Percentiles rank a stretch among this genome's conserved stretches.
Conservation (phyloP, 2,329 filamentous ascomycete genomes). For the Botryotinia globosa region DNA sequence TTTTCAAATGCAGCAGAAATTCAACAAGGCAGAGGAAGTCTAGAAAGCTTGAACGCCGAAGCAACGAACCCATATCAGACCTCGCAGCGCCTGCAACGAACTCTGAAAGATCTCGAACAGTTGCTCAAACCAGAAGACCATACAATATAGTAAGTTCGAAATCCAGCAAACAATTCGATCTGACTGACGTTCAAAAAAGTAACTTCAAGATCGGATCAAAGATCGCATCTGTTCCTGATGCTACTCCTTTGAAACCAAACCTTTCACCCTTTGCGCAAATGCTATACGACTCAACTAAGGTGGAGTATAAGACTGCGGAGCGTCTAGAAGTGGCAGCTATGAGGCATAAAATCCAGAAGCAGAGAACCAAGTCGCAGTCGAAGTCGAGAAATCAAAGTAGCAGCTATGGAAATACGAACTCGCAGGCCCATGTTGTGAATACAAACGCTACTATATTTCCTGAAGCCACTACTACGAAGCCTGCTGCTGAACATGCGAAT, state of each 20-base stretch:
- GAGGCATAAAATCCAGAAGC: slow-evolving; percentile 18
- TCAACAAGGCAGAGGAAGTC: slow-evolving; percentile 47
- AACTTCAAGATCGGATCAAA: slow-evolving; percentile 55
- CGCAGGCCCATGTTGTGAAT: slow-evolving; percentile 10
- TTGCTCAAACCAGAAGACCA: slow-evolving; percentile 70
- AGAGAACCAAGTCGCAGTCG: slow-evolving; percentile 26
- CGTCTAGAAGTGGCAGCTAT: slow-evolving; percentile 5
- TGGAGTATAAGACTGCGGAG: slow-evolving; percentile 24
- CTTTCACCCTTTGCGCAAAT: slow-evolving; percentile 38
- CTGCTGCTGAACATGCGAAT: slow-evolving; percentile 20
- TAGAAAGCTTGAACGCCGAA: slow-evolving; percentile 71
- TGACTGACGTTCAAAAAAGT: slow-evolving; percentile 42
- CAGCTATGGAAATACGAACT: slow-evolving; percentile 4
- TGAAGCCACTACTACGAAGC: slow-evolving; percentile 18
- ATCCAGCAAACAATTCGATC: not conserved
- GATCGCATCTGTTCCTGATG: slow-evolving; percentile 18
- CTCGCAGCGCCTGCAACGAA: slow-evolving; percentile 66
- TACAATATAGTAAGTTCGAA: slow-evolving; percentile 50
- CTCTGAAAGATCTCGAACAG: slow-evolving; percentile 70
- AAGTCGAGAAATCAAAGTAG: slow-evolving; percentile 24
- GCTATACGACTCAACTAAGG: slow-evolving; percentile 35
- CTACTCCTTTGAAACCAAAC: slow-evolving; percentile 25
- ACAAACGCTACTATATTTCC: slow-evolving; percentile 13
- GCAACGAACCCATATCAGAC: slow-evolving; percentile 55
- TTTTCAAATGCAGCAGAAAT: slow-evolving; percentile 55